Percentiles rank a stretch among this genome's conserved stretches.
Evolutionary conservation across 345 rosid genomes (phyloP).

Genomic region (Heritiera fomes): DNA sequence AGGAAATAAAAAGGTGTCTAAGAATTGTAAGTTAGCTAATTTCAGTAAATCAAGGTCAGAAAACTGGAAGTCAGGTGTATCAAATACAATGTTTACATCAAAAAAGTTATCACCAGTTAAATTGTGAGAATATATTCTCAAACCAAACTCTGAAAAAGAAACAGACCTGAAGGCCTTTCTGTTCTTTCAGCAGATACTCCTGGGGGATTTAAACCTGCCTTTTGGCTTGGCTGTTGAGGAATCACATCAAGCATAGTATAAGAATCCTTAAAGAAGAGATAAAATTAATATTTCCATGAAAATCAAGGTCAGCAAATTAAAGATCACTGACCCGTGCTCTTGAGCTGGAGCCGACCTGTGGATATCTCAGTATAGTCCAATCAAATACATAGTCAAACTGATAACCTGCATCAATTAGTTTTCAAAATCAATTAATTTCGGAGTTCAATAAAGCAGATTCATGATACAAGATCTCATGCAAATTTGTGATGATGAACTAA

Average conservation of each 20-base stretch:
- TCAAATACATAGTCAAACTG: slow-evolving; percentile 93
- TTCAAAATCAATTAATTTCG: slow-evolving; percentile 16
- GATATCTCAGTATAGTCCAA: slow-evolving; percentile 91
- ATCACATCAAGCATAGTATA: slow-evolving; percentile 5
- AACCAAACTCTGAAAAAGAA: slow-evolving; percentile 20
- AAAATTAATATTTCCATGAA: slow-evolving; percentile 2
- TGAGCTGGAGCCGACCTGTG: slow-evolving; percentile 76
- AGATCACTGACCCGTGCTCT: slow-evolving; percentile 62
- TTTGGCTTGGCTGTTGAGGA: slow-evolving; percentile 47
- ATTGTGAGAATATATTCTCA: slow-evolving; percentile 3
- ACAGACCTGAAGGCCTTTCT: slow-evolving; percentile 72
- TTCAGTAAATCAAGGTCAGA: not conserved
- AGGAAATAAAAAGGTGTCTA: not conserved
- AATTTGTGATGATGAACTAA: slow-evolving; percentile 6
- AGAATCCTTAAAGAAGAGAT: slow-evolving; percentile 3
- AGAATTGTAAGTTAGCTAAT: not conserved
- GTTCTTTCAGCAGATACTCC: slow-evolving; percentile 76
- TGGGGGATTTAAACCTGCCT: slow-evolving; percentile 55
- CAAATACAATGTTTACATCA: not conserved
- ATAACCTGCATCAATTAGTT: slow-evolving; percentile 56
- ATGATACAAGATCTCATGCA: not conserved
- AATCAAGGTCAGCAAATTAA: slow-evolving; percentile 12
- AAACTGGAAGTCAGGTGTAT: not conserved
- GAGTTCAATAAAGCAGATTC: not conserved
- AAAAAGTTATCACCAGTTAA: slow-evolving; percentile 18